phyloP scores from a whole-genome alignment of 2,329 filamentous ascomycete species.

The Claviceps africana region DNA sequence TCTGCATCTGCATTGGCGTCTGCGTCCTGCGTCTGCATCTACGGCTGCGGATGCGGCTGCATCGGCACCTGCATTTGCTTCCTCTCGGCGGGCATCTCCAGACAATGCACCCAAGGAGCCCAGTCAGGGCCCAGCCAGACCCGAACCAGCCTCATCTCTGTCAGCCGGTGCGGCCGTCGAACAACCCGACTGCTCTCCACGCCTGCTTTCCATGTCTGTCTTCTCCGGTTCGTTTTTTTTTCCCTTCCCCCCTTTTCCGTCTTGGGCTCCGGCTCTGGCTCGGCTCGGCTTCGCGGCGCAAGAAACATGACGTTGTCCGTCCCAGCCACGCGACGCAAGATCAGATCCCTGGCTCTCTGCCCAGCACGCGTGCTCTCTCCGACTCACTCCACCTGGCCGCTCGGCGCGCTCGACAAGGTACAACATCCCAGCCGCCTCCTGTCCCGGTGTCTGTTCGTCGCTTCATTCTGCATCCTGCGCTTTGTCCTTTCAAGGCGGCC shows the following conservation, averaged over 20 bases:
- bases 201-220: too few relatives aligned
- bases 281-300: neutral
- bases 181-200: neutral
- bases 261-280: too few relatives aligned
- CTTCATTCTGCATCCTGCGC: neutral
- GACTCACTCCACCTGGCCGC: neutral
- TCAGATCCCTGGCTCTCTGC: neutral
- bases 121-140: neutral
- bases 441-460: neutral
- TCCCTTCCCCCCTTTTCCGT: neutral
- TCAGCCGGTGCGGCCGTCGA: too few relatives aligned
- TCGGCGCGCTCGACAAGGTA: neutral
- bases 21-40: neutral
- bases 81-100: neutral
- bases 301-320: neutral
- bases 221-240: neutral
- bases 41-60: neutral
- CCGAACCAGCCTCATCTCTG: neutral
- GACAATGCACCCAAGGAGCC: neutral
- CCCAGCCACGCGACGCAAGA: neutral
- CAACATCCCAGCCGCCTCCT: neutral
- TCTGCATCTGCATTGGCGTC: neutral
- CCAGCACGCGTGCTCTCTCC: neutral
- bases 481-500: neutral
- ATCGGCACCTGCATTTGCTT: neutral